phyloP scores from a whole-genome alignment of 495 filamentous ascomycete species.

The Talaromyces nanjingensis region DNA sequence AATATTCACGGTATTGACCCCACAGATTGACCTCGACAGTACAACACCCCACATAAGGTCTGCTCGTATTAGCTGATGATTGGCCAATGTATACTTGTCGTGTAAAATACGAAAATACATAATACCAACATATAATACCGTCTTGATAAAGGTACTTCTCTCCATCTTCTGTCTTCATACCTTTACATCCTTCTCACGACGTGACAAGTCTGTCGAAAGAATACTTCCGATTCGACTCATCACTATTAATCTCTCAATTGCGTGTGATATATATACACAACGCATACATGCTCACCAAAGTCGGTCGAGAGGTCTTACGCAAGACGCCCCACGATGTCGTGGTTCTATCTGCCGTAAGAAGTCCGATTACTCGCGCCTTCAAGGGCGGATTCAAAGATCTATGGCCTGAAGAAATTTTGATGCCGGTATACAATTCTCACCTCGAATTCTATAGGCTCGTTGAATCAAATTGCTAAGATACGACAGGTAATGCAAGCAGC shows the following conservation, averaged over 20 bases:
- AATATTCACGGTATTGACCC: neutral
- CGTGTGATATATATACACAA: neutral
- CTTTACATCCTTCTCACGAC: neutral
- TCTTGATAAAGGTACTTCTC: neutral
- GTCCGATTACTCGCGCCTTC: slow-evolving; percentile 60
- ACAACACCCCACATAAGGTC: neutral
- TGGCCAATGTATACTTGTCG: neutral
- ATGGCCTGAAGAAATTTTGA: slow-evolving; percentile 69
- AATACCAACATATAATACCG: neutral
- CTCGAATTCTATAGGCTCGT: too few species aligned
- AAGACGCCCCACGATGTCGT: slow-evolving; percentile 87
- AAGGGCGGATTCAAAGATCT: slow-evolving; percentile 86
- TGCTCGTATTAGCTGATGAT: neutral
- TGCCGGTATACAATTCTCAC: slow-evolving; percentile 30
- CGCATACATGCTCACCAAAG: slow-evolving; percentile 4
- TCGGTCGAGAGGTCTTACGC: slow-evolving; percentile 1
- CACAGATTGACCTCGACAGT: neutral
- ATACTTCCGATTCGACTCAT: too few species aligned
- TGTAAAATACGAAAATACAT: neutral
- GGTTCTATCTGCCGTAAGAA: slow-evolving; percentile 70
- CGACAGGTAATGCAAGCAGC: slow-evolving; percentile 30
- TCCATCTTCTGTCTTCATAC: neutral
- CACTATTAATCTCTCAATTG: too few species aligned
- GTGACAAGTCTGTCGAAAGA: neutral
- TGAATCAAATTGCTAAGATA: neutral